phyloP scores from a whole-genome alignment of 2,329 filamentous ascomycete genomes.

The Monilinia laxa region DNA sequence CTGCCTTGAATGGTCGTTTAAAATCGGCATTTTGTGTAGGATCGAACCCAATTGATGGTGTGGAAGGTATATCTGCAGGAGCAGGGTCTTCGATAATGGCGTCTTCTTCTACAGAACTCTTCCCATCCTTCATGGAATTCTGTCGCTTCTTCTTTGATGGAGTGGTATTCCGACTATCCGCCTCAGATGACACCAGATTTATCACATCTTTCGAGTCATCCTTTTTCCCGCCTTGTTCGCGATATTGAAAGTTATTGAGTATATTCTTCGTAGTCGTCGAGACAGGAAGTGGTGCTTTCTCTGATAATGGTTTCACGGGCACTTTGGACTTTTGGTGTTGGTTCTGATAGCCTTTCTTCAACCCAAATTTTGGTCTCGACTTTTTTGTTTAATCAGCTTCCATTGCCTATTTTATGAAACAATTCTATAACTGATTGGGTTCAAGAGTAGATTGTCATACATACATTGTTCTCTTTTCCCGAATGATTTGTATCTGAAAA shows the following conservation, averaged over 20 bases:
- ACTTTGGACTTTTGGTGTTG: slow-evolving; percentile 26
- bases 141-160: slow-evolving; percentile 7
- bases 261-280: slow-evolving; percentile 62
- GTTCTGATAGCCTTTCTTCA: slow-evolving; percentile 38
- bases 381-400: slow-evolving; percentile 29
- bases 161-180: slow-evolving; percentile 36
- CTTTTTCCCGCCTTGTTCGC: slow-evolving; percentile 35
- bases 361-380: slow-evolving; percentile 34
- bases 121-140: slow-evolving; percentile 10
- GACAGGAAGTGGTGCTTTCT: slow-evolving; percentile 37
- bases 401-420: background rate
- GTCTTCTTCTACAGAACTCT: background rate
- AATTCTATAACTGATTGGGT: background rate
- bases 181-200: slow-evolving; percentile 26
- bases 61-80: slow-evolving; percentile 41
- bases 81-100: background rate
- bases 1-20: slow-evolving; percentile 46
- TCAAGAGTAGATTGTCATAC: slow-evolving; percentile 6
- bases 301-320: slow-evolving; percentile 33
- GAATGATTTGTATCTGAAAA: slow-evolving; percentile 42
- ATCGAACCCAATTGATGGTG: slow-evolving; percentile 53
- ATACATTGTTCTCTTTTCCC: slow-evolving; percentile 34
- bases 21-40: slow-evolving; percentile 20
- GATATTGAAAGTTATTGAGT: slow-evolving; percentile 57
- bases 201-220: slow-evolving; percentile 31